phyloP scores from a whole-genome alignment of 2,329 filamentous ascomycete genomes.

The Neopestalotiopsis sp. region DNA sequence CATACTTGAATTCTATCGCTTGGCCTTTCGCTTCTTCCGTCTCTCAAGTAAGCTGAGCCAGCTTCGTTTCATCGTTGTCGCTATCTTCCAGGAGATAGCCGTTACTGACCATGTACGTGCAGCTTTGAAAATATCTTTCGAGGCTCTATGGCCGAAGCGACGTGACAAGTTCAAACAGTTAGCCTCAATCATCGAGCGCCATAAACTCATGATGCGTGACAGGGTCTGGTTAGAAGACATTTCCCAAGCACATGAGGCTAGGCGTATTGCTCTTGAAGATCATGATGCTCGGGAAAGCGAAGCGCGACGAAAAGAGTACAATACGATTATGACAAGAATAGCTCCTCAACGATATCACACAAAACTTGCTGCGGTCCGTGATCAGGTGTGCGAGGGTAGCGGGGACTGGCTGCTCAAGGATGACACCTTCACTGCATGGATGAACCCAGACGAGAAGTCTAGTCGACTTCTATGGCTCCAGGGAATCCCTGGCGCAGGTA shows the following conservation, averaged over 20 bases:
- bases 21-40: conserved; percentile 36
- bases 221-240: conserved; percentile 26
- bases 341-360: conserved; percentile 21
- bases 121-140: conserved; percentile 31
- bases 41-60: conserved; percentile 27
- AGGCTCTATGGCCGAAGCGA: conserved; percentile 36
- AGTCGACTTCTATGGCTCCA: conserved; percentile 26
- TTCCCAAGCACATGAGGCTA: conserved; percentile 24
- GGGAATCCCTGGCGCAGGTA: conserved; percentile 31
- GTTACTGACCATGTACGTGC: conserved; percentile 22
- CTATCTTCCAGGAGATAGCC: not conserved
- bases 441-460: conserved; percentile 10
- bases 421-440: conserved; percentile 22
- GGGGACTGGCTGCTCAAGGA: conserved; percentile 20
- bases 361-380: conserved; percentile 18
- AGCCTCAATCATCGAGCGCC: conserved; percentile 19
- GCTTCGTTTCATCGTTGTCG: not conserved
- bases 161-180: conserved; percentile 26
- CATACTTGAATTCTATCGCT: conserved; percentile 40
- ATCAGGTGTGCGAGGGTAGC: conserved; percentile 16
- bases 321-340: conserved; percentile 20
- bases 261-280: conserved; percentile 15
- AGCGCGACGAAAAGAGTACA: conserved; percentile 17
- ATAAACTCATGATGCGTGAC: conserved; percentile 24
- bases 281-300: conserved; percentile 14